Evolutionary conservation across 192 early-diverging fungal genomes (phyloP), one percentile per base, ranked within the genome.

Genomic region (Linderina pennispora): DNA sequence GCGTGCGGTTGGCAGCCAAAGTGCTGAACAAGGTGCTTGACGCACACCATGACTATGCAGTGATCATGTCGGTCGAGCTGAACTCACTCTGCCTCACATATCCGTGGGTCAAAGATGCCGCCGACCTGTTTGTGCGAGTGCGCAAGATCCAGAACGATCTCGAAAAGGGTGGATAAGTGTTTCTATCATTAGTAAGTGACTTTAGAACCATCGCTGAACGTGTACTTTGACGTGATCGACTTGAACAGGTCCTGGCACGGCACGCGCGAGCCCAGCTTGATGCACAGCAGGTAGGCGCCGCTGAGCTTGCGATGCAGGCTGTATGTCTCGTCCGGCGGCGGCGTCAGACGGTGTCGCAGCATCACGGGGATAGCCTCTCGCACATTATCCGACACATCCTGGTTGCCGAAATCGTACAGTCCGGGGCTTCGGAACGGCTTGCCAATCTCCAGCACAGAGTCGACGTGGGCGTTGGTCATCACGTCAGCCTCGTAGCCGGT

Each of bases 301-400:
- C 86, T 88, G 34, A 99, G 77, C 57, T 97, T 99, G 25, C 92
- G 77, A 48, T 99, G 96, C 61, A 97, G 65, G 11, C 88, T 88
- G 64, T 99, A 99, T 4, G 90, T 91, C 61, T 95, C 93, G 49
- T 99, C 96, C n/a, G 96, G 96, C 4, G 96, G 96, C 10, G 96
- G 96, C 5, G 89, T 95, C 23, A 99, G 61, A 18, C 96, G 70
- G 49, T 99, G 85, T 37, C 82, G 76, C 42, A 99, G 77, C 96
- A 99, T 99, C 7, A 89, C 78, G 1, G 96, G 96, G 50, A 99
- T 99, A 8, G 85, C 80, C 23, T 82, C 83, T 21, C 88, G 83
- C 18, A 99, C 89, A 4, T 82, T 75, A 23, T 66, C 58, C 4
- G 94, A 91, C 7, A 99, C 80, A 21, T 87, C 86, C 59, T 94